Conservation (phyloP, 257 asterid genomes). For the Solanum sparsipilum region DNA sequence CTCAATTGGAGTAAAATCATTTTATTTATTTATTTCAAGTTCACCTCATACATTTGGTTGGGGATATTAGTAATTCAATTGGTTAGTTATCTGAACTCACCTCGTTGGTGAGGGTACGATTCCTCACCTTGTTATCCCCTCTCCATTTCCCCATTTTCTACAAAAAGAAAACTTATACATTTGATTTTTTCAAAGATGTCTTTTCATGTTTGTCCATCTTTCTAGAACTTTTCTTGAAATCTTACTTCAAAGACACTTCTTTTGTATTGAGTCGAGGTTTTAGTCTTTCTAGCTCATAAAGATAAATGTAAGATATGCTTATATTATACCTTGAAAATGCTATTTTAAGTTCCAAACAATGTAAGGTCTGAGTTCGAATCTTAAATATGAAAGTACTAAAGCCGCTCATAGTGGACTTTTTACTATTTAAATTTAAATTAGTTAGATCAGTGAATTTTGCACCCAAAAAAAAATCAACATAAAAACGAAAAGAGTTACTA, state of each 20-base stretch:
- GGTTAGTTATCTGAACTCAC: neutral
- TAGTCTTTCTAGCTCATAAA: neutral
- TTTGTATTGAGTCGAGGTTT: neutral
- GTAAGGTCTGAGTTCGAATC: neutral
- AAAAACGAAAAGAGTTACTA: too few relatives aligned
- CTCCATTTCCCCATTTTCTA: neutral
- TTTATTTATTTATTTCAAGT: neutral
- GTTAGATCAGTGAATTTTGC: neutral
- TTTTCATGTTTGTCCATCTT: neutral
- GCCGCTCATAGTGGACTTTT: neutral
- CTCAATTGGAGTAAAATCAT: slow-evolving; percentile 5
- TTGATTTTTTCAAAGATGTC: neutral
- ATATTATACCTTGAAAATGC: neutral
- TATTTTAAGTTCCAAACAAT: neutral
- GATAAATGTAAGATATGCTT: neutral
- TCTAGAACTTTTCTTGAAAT: neutral
- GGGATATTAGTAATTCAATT: too few relatives aligned
- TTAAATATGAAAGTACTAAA: neutral
- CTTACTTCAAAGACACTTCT: neutral
- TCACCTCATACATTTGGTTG: neutral
- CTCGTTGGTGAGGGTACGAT: neutral
- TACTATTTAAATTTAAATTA: neutral
- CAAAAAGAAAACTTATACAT: neutral
- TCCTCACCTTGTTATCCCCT: neutral
- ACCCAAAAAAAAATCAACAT: neutral